Evolutionary conservation across 2,329 filamentous ascomycete species (phyloP).

Genomic region (Cladophialophora yegresii): DNA sequence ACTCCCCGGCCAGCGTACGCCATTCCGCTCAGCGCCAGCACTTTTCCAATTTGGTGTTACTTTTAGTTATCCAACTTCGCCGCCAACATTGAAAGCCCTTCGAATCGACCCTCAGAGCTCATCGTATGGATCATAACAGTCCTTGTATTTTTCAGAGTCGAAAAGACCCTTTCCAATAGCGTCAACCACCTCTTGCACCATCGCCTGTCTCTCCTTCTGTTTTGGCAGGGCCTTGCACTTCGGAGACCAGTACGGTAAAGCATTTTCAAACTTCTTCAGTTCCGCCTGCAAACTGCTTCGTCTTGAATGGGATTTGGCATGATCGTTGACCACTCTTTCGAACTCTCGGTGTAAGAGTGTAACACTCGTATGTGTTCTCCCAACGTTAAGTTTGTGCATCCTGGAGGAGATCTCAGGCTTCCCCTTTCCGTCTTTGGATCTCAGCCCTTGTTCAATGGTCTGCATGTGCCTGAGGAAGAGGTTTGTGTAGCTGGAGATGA

Average conservation of each 20-base stretch:
- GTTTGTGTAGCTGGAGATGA: neutral
- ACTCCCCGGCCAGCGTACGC: neutral
- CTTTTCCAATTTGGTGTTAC: neutral
- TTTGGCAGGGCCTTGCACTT: neutral
- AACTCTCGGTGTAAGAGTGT: neutral
- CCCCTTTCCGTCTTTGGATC: too few species aligned
- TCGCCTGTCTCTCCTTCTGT: neutral
- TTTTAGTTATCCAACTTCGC: neutral
- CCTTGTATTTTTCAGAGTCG: neutral
- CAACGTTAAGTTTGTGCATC: neutral
- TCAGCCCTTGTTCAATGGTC: neutral
- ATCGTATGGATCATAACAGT: neutral
- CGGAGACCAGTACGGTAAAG: conserved; percentile 2
- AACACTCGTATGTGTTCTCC: neutral
- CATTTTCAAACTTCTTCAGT: neutral
- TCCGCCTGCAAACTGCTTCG: neutral
- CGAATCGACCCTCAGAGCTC: neutral
- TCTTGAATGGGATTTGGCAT: neutral
- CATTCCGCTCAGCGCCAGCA: neutral
- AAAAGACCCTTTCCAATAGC: neutral
- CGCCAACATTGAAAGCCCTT: neutral
- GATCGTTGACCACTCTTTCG: neutral
- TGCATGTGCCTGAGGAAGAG: neutral
- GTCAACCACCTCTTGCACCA: neutral
- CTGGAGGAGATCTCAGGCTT: neutral